Percentiles rank a stretch among this genome's conserved stretches.
Conservation (phyloP, 2,329 filamentous ascomycete genomes). For the Dothideomycetidae sp. region DNA sequence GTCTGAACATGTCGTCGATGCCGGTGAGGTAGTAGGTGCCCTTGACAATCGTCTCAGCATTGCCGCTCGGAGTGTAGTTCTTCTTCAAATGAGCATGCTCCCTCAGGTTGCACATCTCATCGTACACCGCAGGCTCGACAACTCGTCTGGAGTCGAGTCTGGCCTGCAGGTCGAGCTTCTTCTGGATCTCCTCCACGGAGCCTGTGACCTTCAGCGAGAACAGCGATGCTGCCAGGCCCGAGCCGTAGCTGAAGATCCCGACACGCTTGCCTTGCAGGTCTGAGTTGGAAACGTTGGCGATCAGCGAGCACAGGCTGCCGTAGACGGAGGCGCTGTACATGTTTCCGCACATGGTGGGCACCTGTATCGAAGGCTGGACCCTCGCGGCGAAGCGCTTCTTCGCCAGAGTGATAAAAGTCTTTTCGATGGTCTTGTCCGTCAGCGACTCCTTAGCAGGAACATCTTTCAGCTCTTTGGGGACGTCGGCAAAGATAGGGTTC, state of each 20-base stretch:
- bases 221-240: constrained; percentile 36
- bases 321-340: constrained; percentile 42
- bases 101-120: constrained; percentile 40
- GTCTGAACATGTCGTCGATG: constrained; percentile 38
- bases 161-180: constrained; percentile 34
- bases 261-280: constrained; percentile 37
- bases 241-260: constrained; percentile 39
- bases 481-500: constrained; percentile 35
- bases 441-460: constrained; percentile 33
- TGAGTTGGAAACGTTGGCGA: constrained; percentile 32
- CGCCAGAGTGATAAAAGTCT: constrained; percentile 37
- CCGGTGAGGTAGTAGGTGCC: constrained; percentile 38
- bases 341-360: constrained; percentile 41
- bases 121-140: constrained; percentile 35
- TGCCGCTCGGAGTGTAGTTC: constrained; percentile 33
- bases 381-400: constrained; percentile 38
- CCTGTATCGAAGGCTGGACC: constrained; percentile 36
- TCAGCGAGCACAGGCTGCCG: constrained; percentile 33
- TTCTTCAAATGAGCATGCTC: constrained; percentile 38
- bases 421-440: constrained; percentile 39
- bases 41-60: constrained; percentile 29
- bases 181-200: constrained; percentile 31
- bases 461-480: constrained; percentile 34
- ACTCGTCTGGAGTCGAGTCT: constrained; percentile 31
- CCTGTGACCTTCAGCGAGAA: constrained; percentile 36